phyloP scores from a whole-genome alignment of 2,329 filamentous ascomycete species.

The Trichoderma hamatum region DNA sequence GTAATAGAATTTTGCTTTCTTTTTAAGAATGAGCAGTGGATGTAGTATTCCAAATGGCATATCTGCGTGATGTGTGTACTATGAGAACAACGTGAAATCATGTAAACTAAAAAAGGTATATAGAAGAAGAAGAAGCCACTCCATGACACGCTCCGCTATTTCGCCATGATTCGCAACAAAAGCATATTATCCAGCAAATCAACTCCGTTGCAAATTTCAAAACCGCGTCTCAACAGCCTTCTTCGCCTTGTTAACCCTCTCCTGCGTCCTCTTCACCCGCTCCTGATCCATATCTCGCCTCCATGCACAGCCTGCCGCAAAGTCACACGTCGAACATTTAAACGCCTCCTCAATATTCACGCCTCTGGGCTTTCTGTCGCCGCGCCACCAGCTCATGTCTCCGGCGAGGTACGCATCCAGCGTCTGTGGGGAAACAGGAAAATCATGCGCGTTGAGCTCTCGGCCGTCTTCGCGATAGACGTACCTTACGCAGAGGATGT shows the following conservation, averaged over 20 bases:
- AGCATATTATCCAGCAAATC: background rate
- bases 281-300: conserved; percentile 69
- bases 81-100: background rate
- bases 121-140: background rate
- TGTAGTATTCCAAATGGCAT: background rate
- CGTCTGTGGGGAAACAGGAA: conserved; percentile 66
- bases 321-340: conserved; percentile 86
- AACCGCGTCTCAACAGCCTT: conserved; percentile 26
- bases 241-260: conserved; percentile 32
- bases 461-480: conserved; percentile 55
- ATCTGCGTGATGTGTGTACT: background rate
- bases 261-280: conserved; percentile 35
- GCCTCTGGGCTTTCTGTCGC: conserved; percentile 70
- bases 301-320: conserved; percentile 79
- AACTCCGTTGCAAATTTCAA: background rate
- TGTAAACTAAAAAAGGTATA: background rate
- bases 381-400: conserved; percentile 87
- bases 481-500: conserved; percentile 58
- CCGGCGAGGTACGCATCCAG: conserved; percentile 68
- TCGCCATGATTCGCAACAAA: background rate
- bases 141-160: background rate
- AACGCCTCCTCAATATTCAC: conserved; percentile 83
- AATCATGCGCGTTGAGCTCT: conserved; percentile 58
- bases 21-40: background rate
- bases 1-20: background rate